Base-by-base conservation (phyloP, 1,139 yeast genomes). In the Candida sanyaensis region DNA sequence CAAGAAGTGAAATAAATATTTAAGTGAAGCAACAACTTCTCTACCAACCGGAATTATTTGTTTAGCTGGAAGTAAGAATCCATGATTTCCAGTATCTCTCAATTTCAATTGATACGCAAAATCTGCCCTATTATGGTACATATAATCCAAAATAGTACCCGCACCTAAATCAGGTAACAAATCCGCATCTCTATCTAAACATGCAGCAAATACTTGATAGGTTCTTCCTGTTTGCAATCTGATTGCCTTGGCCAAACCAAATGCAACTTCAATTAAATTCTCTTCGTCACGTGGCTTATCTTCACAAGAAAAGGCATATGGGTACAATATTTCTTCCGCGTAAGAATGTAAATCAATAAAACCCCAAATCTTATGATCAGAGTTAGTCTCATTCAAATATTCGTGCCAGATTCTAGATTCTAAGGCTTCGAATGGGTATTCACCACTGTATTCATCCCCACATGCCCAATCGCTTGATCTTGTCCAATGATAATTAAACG, bases 51-150 rank as follows among this genome's bases (percentile, higher is more conserved):
- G 92, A 26, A 66, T 73, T 52, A 90, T 89, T 61, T 75, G 82
- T 59, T 80, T 80, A 1, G 86, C 61, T 6, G 97, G 96, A 43
- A 89, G 72, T 55, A 90, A 72, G 62, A 88, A 90, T 1, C 97
- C 97, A 61, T 86, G 92, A 47, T 81, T 79, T 1, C 96, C 96
- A 21, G 87, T 81, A 63, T 89, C 96, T 58, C 97, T 77, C 51
- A 90, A 72, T 64, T 89, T 88, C 50, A 89, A 69, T 59, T 88
- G 96, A 68, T 84, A 87, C 1, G 96, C 95, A 91, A 93, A 88
- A 59, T 74, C 81, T 1, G 95, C 96, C 51, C 84, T 79, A 59
- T 84, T 79, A 63, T 86, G 90, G 62, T 89, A 88, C 93, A 89
- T 87, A 63, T 76, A 89, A 61, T 89, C 96, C 59, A 90, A 74